phyloP scores from a whole-genome alignment of 257 asterid genomes.

The Penstemon eatonii region DNA sequence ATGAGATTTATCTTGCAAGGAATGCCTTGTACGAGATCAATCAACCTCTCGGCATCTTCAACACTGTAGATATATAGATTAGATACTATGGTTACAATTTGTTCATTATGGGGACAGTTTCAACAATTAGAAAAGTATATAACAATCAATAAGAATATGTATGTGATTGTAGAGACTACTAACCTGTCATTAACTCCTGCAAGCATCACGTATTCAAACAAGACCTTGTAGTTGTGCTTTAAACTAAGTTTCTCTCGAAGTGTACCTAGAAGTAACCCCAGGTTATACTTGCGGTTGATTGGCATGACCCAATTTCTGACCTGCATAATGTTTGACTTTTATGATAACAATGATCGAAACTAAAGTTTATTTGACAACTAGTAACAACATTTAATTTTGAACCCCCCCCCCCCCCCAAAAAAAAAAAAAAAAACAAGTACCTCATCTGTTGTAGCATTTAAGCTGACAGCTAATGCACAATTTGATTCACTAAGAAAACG shows the following conservation, averaged over 20 bases:
- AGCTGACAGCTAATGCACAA: slow-evolving; percentile 94
- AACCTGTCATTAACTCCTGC: slow-evolving; percentile 97
- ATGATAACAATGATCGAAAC: slow-evolving; percentile 16
- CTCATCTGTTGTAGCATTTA: slow-evolving; percentile 97
- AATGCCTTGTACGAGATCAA: slow-evolving; percentile 69
- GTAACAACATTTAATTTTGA: not conserved
- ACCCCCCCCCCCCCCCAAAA: not conserved
- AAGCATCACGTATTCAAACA: slow-evolving; percentile 97
- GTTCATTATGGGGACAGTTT: not conserved
- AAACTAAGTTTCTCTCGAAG: slow-evolving; percentile 72
- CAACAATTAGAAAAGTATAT: not conserved
- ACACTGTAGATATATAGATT: slow-evolving; percentile 39
- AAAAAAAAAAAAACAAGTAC: slow-evolving; percentile 38
- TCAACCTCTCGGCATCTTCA: slow-evolving; percentile 82
- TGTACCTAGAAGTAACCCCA: slow-evolving; percentile 77
- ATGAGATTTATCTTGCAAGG: slow-evolving; percentile 98
- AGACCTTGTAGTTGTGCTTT: slow-evolving; percentile 81
- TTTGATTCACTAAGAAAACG: slow-evolving; percentile 82
- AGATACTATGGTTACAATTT: not conserved
- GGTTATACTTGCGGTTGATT: slow-evolving; percentile 89
- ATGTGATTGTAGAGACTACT: not conserved
- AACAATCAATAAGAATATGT: slow-evolving; percentile 1
- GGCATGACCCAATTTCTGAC: slow-evolving; percentile 99
- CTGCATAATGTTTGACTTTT: slow-evolving; percentile 39
- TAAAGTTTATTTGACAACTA: not conserved